These are phyloP conservation scores for Scutellaria minor DNA, from an alignment of 257 asterid species.

Conservation along the genomic window DNA sequence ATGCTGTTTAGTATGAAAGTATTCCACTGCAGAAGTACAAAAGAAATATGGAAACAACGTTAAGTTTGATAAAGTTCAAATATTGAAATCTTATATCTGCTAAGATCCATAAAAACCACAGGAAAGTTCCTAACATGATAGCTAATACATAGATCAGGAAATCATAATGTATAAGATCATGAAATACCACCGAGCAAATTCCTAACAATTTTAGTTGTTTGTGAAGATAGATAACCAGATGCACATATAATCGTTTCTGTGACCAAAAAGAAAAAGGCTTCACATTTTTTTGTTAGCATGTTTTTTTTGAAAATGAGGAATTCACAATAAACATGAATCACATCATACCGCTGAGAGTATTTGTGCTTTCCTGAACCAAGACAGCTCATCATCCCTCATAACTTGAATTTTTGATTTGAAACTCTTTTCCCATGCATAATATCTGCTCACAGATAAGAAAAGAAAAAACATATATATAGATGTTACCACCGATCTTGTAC, in stretches of 20 bases:
- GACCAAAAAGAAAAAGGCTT: background rate
- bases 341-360: slow-evolving; percentile 72
- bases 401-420: slow-evolving; percentile 71
- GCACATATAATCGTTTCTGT: slow-evolving; percentile 1
- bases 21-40: slow-evolving; percentile 67
- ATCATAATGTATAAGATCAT: background rate
- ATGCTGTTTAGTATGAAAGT: slow-evolving; percentile 77
- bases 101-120: slow-evolving; percentile 27
- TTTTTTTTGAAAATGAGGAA: slow-evolving; percentile 12
- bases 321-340: slow-evolving; percentile 13
- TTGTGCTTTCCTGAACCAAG: slow-evolving; percentile 81
- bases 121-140: slow-evolving; percentile 11
- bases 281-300: slow-evolving; percentile 15
- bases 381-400: slow-evolving; percentile 70
- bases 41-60: slow-evolving; percentile 30
- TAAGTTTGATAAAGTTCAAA: slow-evolving; percentile 27
- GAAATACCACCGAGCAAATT: slow-evolving; percentile 2
- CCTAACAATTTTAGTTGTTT: background rate
- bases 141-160: background rate
- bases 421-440: slow-evolving; percentile 89
- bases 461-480: background rate
- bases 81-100: slow-evolving; percentile 1
- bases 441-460: slow-evolving; percentile 47
- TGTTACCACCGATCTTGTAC: slow-evolving; percentile 10
- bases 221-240: background rate